Evolutionary conservation across 2,329 filamentous ascomycete genomes (phyloP), one percentile per base, ranked within the genome.

Genomic region (Sodiomyces alkalinus): DNA sequence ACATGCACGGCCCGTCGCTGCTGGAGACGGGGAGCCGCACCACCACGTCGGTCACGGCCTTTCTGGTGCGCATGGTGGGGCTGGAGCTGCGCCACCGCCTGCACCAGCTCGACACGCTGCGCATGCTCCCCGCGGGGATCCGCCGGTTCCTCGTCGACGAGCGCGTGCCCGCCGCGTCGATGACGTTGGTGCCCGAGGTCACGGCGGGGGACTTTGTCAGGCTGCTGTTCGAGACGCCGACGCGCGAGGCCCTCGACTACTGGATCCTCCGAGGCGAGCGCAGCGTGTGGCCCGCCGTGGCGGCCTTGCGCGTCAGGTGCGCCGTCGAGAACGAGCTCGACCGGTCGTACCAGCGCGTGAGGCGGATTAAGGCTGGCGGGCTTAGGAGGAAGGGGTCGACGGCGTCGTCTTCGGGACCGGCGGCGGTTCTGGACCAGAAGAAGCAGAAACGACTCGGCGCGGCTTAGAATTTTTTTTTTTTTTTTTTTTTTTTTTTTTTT

Each of bases 271-370:
- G 78, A 30, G 87, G 87, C 2, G 87, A 96, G 53, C 60, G 75
- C 36, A 86, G 80, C 39, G 83, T 93, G 0, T 96, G 87, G 86
- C 87, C 86, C 1, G 81, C 83, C 3, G 72, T 93, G 3, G 75
- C 75, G 18, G 82, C 85, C 10, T 53, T 96, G 35, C 77, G 78
- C 41, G 75, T 92, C 6, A 62, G 87, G 6, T 90, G 82, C 49
- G 78, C 76, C 4, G 68, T 96, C 6, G 87, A 96, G 51, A 77
- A 85, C 31, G 85, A 92, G 47, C 60, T 96, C 8, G 86, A 94
- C 48, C 62, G 75, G 26, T 80, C 81, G 1, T 94, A 92, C 49
- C 80, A 92, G 50, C 60, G 78, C 32, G 78, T 87, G 0, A 62
- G 82, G 34, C 67, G 76, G 36, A 49, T 68, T 17, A 69, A 68